Base-by-base conservation (phyloP, 2,329 filamentous ascomycete species). In the Alternaria longipes region DNA sequence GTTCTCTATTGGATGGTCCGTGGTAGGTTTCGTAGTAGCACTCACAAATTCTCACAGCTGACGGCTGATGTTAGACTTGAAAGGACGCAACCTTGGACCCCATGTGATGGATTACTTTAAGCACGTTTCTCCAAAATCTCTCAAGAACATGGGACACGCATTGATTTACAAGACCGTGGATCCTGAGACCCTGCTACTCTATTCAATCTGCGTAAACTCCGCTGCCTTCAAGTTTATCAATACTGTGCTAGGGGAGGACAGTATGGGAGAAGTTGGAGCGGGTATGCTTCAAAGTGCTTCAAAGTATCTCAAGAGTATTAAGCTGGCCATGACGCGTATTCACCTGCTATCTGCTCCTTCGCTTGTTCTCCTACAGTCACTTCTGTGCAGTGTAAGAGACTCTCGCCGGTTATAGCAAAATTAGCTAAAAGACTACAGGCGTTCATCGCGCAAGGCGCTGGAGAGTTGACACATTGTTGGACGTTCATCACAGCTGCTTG, bases 151-250 rank as follows among this genome's bases (percentile, higher is more conserved):
- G 67, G 62, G 62, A 5, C 55, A 68, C 5, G 66, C 67, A 5
- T 40, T 70, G 36, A 66, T 70, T 28, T 62, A 67, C 36, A 42
- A 44, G 42, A 54, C 42, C 20, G 66, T 42, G 5, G 54, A 60
- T 49, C 40, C 63, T 16, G 62, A 65, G n/a, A 68, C 62, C 1
- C 49, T 70, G 3, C 56, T 72, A 9, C 65, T 68, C 9, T 72
- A 68, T 40, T 68, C 69, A 0, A 66, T 72, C 18, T 72, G 69
- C 38, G 66, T 68, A 14, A 72, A 70, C 32, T 64, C 62, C 8
- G 63, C 59, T 14, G 63, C 60, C 2, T 69, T 56, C 56, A 69
- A 69, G 24, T 69, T 69, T 56, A 67, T 72, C 26, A 65, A 65
- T 20, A 62, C 55, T 5, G 60, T 72, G 2, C 47, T 65, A 3